These are phyloP conservation scores for Erodium chrysanthum DNA, from an alignment of 441 rosid genomes.

Conservation along the genomic window DNA sequence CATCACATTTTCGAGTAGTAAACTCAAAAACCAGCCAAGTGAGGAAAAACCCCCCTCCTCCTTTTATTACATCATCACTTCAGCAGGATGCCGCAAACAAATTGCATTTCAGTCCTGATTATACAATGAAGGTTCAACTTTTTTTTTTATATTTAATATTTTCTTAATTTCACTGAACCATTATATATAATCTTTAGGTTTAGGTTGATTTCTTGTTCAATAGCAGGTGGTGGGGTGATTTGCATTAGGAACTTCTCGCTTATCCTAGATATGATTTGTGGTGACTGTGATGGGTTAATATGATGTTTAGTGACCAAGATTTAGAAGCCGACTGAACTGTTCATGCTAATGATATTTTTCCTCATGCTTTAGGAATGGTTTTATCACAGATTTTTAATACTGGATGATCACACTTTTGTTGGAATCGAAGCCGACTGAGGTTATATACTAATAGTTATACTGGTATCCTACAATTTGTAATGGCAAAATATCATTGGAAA, in stretches of 20 bases:
- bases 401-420: not conserved
- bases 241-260: not conserved
- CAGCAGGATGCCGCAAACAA: constrained; percentile 98
- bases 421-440: no score
- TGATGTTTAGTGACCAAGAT: not conserved
- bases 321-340: not conserved
- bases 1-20: constrained; percentile 45
- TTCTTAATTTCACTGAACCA: not conserved
- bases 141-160: not conserved
- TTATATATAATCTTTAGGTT: not conserved
- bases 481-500: not conserved
- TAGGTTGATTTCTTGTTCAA: not conserved
- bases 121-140: constrained; percentile 78
- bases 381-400: not conserved
- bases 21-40: constrained; percentile 42
- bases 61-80: constrained; percentile 95
- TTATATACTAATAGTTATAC: no score
- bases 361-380: not conserved
- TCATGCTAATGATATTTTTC: not conserved
- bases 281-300: not conserved
- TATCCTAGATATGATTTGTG: not conserved
- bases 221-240: not conserved
- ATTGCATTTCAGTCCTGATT: constrained; percentile 55
- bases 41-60: constrained; percentile 75
- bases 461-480: not conserved